phyloP scores from a whole-genome alignment of 2,329 filamentous ascomycete species.

The Trichophyton simii region DNA sequence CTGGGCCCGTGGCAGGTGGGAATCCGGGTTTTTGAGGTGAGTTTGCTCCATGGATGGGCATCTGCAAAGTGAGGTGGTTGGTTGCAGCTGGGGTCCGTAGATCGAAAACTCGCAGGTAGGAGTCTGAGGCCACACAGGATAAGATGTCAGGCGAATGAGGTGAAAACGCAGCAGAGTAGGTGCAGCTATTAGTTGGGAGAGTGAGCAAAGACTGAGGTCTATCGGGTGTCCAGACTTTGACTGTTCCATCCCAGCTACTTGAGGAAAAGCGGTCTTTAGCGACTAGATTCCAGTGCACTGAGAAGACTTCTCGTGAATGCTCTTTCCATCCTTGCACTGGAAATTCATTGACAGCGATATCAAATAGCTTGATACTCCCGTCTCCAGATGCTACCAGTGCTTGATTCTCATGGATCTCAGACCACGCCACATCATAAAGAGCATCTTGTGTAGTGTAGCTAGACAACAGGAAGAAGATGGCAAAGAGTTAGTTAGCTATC shows the following conservation, averaged over 20 bases:
- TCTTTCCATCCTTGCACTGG: constrained; percentile 88
- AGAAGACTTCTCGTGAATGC: constrained; percentile 85
- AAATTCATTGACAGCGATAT: constrained; percentile 67
- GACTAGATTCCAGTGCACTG: constrained; percentile 82
- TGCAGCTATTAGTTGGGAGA: constrained; percentile 82
- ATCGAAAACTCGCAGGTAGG: constrained; percentile 80
- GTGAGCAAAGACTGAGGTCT: constrained; percentile 64
- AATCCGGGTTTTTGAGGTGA: constrained; percentile 30
- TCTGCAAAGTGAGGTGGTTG: constrained; percentile 71
- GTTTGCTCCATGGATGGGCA: constrained; percentile 66
- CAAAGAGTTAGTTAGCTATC: neutral
- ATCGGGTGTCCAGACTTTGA: constrained; percentile 90
- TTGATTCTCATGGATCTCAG: constrained; percentile 92
- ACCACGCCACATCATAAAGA: constrained; percentile 90
- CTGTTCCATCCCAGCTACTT: constrained; percentile 88
- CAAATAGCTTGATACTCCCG: constrained; percentile 88
- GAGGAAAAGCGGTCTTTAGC: constrained; percentile 84
- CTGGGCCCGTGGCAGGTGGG: constrained; percentile 24
- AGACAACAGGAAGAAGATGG: constrained; percentile 8
- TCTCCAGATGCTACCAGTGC: constrained; percentile 80
- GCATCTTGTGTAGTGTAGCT: constrained; percentile 96
- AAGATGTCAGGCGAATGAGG: constrained; percentile 77
- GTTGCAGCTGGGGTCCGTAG: constrained; percentile 75
- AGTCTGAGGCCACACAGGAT: constrained; percentile 80
- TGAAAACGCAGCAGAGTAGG: constrained; percentile 83